Conservation (phyloP, 2,329 filamentous ascomycete genomes). For the Hypoxylon sp. region DNA sequence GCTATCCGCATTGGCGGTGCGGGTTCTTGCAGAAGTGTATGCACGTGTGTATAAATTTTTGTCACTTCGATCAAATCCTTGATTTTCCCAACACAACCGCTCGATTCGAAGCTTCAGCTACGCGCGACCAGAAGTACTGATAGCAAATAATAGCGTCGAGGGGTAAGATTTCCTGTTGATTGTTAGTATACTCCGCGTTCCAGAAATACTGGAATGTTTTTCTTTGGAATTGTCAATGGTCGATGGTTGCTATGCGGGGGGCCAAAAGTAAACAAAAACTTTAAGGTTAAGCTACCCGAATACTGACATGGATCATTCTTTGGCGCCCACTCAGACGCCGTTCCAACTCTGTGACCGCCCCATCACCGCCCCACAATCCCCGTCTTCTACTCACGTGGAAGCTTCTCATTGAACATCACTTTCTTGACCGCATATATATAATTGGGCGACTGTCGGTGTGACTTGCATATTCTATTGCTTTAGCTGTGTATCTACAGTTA, state of each 20-base stretch:
- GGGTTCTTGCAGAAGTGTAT: conserved; percentile 23
- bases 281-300: conserved; percentile 19
- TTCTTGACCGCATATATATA: conserved; percentile 40
- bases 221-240: conserved; percentile 23
- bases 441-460: conserved; percentile 36
- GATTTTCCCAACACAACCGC: background rate
- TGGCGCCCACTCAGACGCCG: conserved; percentile 27
- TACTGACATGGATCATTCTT: conserved; percentile 27
- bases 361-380: conserved; percentile 35
- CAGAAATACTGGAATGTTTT: conserved; percentile 30
- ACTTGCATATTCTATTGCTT: conserved; percentile 14
- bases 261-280: conserved; percentile 49
- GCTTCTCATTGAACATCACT: conserved; percentile 38
- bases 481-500: conserved; percentile 14
- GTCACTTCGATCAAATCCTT: conserved; percentile 6
- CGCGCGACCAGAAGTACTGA: conserved; percentile 2
- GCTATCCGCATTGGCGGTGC: conserved; percentile 30
- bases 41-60: conserved; percentile 11
- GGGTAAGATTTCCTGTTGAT: conserved; percentile 10
- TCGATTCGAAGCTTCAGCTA: conserved; percentile 8
- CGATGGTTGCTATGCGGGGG: conserved; percentile 49
- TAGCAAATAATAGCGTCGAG: conserved; percentile 1
- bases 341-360: conserved; percentile 24
- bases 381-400: conserved; percentile 37
- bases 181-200: conserved; percentile 27